phyloP scores from a whole-genome alignment of 1,284 basidiomycete species.

The Moesziomyces aphidis region DNA sequence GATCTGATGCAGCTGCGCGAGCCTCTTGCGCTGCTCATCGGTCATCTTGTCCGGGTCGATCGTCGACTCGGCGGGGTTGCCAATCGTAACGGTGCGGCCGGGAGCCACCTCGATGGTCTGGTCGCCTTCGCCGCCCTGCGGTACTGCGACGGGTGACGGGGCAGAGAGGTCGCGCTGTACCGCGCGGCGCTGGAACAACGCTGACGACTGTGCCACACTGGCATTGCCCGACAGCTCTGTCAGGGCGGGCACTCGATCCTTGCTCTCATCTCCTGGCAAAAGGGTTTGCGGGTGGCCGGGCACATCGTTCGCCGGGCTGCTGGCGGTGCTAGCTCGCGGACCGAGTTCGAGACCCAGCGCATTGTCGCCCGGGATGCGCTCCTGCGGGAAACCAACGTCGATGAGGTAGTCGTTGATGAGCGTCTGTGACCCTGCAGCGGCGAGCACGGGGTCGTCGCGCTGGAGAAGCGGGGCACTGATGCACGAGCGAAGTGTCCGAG shows the following conservation, averaged over 20 bases:
- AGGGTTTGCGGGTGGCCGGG: neutral
- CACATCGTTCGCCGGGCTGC: conserved; percentile 13
- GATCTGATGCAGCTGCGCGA: conserved; percentile 45
- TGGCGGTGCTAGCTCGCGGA: conserved; percentile 8
- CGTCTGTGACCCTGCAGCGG: conserved; percentile 23
- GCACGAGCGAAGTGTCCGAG: conserved; percentile 37
- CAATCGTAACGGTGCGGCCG: conserved; percentile 24
- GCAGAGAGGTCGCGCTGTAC: conserved; percentile 43
- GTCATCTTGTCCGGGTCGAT: conserved; percentile 41
- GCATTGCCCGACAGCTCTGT: conserved; percentile 18
- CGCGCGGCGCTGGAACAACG: conserved; percentile 53
- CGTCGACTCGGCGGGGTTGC: conserved; percentile 26
- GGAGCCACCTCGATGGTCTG: conserved; percentile 20
- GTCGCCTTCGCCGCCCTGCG: conserved; percentile 9
- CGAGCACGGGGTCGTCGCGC: conserved; percentile 30
- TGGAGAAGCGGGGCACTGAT: conserved; percentile 49
- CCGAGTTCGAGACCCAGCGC: conserved; percentile 34
- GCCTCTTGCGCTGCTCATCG: conserved; percentile 36
- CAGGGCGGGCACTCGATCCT: conserved; percentile 4
- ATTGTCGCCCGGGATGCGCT: conserved; percentile 28
- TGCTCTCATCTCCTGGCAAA: neutral
- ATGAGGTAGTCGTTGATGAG: conserved; percentile 48
- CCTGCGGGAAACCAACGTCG: conserved; percentile 41
- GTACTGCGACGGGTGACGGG: conserved; percentile 47
- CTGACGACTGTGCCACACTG: conserved; percentile 33